A percentile compares a stretch with the other conserved stretches of the same genome.
phyloP scores from a whole-genome alignment of 1,139 yeast species.

The Debaryomyces sp. region DNA sequence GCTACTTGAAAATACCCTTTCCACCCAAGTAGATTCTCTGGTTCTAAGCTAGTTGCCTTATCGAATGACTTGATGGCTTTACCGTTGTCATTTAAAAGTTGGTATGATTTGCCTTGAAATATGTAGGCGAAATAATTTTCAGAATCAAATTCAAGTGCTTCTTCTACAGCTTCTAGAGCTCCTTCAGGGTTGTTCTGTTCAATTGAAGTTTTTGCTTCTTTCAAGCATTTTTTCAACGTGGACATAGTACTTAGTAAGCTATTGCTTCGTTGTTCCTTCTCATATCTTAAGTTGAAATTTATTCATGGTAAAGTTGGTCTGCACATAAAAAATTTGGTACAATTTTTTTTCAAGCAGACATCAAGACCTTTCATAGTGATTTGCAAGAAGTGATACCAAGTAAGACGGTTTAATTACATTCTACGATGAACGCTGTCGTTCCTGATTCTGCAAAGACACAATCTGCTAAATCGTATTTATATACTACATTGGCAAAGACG shows the following conservation, averaged over 20 bases:
- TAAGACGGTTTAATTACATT: background rate
- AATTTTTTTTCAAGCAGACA: slow-evolving; percentile 4
- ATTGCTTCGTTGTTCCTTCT: background rate
- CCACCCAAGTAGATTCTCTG: slow-evolving; percentile 70
- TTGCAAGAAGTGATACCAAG: background rate
- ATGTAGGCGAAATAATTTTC: slow-evolving; percentile 66
- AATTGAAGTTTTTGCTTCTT: slow-evolving; percentile 62
- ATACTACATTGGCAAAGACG: slow-evolving; percentile 53
- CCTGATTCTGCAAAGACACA: slow-evolving; percentile 42
- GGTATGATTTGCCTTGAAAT: slow-evolving; percentile 62
- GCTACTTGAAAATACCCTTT: slow-evolving; percentile 66
- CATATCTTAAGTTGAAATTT: background rate
- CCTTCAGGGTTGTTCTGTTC: slow-evolving; percentile 58
- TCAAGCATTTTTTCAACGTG: slow-evolving; percentile 48
- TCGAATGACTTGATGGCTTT: slow-evolving; percentile 52
- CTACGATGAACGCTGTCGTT: slow-evolving; percentile 18
- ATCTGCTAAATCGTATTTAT: slow-evolving; percentile 64
- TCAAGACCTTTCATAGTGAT: background rate
- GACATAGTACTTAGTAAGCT: slow-evolving; percentile 14
- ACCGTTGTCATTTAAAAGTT: slow-evolving; percentile 38
- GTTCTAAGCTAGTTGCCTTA: slow-evolving; percentile 59
- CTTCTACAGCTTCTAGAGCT: slow-evolving; percentile 54
- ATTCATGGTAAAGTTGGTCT: background rate
- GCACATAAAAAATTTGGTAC: slow-evolving; percentile 2
- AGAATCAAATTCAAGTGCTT: slow-evolving; percentile 57